phyloP scores from a whole-genome alignment of 2,329 filamentous ascomycete genomes.

The Diplodia sapinea region DNA sequence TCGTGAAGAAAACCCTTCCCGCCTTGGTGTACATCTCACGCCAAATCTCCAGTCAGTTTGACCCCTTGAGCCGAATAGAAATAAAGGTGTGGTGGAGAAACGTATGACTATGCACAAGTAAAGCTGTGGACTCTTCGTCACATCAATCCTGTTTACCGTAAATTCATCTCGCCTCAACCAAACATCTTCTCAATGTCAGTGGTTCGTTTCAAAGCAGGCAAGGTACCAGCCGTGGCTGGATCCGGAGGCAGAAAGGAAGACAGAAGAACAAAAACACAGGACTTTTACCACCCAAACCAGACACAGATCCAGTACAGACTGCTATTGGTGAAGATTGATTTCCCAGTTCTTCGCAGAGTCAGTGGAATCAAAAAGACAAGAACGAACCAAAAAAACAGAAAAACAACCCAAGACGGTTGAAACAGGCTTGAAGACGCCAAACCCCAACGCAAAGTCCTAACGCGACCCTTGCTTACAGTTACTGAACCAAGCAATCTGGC shows the following conservation, averaged over 20 bases:
- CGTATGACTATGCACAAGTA: constrained; percentile 18
- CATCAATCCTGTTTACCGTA: constrained; percentile 24
- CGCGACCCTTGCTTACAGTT: background rate
- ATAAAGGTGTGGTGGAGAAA: constrained; percentile 5
- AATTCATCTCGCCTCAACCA: background rate
- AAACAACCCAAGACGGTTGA: background rate
- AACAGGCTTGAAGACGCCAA: constrained; percentile 15
- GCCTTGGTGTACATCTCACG: constrained; percentile 20
- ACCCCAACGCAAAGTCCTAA: constrained; percentile 4
- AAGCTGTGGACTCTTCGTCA: constrained; percentile 22
- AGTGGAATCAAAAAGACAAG: background rate
- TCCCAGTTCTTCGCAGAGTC: constrained; percentile 6
- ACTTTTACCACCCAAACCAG: constrained; percentile 21
- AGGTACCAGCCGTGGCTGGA: constrained; percentile 16
- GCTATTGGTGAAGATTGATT: constrained; percentile 2
- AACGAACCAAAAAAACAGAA: background rate
- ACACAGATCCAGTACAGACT: constrained; percentile 10
- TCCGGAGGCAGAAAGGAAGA: constrained; percentile 2
- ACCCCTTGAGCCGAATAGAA: background rate
- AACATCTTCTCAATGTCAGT: background rate
- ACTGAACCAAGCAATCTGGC: background rate
- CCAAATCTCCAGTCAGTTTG: background rate
- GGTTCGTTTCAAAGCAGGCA: constrained; percentile 1
- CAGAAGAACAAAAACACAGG: background rate
- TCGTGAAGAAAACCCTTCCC: constrained; percentile 22